Evolutionary conservation across 1,284 basidiomycete genomes (phyloP), one percentile per base, ranked within the genome.

Genomic region (Grifola frondosa): DNA sequence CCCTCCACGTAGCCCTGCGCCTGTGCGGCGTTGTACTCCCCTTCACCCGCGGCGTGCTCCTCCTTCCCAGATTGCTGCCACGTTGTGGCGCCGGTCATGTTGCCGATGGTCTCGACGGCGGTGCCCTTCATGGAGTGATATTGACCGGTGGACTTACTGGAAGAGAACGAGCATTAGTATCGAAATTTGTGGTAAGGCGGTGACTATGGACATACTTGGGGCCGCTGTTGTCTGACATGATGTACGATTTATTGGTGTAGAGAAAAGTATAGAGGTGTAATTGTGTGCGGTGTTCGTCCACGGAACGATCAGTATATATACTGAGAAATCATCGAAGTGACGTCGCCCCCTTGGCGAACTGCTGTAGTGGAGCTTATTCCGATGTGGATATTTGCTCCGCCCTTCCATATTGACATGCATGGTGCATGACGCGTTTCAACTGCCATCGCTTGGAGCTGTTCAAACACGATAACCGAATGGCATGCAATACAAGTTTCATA

Each of bases 21-120:
- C 50, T 80, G 73, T 0, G 78, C 78, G 19, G 73, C 74, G 15
- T 75, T 74, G 58, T 73, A 70, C 54, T 84, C 80, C 9, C 70
- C 70, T 61, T 88, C 85, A 38, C 86, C 86, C 42, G 70, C 62
- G 30, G 71, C 69, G 58, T 87, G 85, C 57, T 85, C 81, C 48
- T 88, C 70, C 52, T 78, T 78, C 15, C 85, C 84, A 24, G 78
- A 66, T 48, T 74, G 61, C 55, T 70, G 53, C 79, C 76, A 80
- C 2, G 66, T 58, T 39, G 64, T 49, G 7, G 67, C 58, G 16
- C 78, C 78, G 30, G 69, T 73, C 38, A 72, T 20, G 51, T 79
- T 70, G 41, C 81, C 79, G 38, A 77, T 59, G 64, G 69, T 59
- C 67, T 88, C 83, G 53, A 84, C 78, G 42, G 64, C 60, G 40